A percentile compares a stretch with the other conserved stretches of the same genome.
phyloP scores from a whole-genome alignment of 139 green algal genomes.

The Tetradesmus obliquus region DNA sequence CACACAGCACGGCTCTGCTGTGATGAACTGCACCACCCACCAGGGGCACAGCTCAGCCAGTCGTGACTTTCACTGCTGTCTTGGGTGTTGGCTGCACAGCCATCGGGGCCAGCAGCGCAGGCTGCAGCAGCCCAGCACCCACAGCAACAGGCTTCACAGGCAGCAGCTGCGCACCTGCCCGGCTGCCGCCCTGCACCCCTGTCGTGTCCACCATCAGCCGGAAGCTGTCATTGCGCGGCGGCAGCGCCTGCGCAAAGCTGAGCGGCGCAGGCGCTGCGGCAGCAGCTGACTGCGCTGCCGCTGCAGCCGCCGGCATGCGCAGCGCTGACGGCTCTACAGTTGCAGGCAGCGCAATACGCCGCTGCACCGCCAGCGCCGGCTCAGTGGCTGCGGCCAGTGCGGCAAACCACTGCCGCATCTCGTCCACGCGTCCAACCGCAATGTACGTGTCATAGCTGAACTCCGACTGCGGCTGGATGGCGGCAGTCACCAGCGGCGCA shows the following conservation, averaged over 20 bases:
- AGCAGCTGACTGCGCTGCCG: neutral
- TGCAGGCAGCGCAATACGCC: neutral
- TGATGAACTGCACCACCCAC: neutral
- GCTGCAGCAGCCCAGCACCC: neutral
- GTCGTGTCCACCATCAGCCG: neutral
- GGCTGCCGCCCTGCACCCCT: neutral
- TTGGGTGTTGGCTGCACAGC: neutral
- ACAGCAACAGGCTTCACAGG: neutral
- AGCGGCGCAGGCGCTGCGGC: neutral
- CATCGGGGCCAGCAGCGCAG: neutral
- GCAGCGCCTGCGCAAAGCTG: neutral
- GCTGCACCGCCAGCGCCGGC: slow-evolving; percentile 18
- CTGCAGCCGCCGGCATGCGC: neutral
- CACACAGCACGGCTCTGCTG: neutral
- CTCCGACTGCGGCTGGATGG: slow-evolving; percentile 27
- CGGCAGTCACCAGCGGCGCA: neutral
- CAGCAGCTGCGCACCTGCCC: neutral
- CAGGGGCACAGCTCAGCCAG: neutral
- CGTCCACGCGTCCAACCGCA: slow-evolving; percentile 21
- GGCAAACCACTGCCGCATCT: slow-evolving; percentile 32
- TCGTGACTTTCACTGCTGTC: neutral
- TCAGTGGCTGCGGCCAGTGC: neutral
- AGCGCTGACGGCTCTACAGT: neutral
- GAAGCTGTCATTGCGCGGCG: neutral
- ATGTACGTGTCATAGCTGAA: slow-evolving; percentile 32